Percentiles rank a stretch among this genome's conserved stretches.
Evolutionary conservation across 768 basidiomycete genomes (phyloP).

Genomic region (Hortiboletus flavorubellus): DNA sequence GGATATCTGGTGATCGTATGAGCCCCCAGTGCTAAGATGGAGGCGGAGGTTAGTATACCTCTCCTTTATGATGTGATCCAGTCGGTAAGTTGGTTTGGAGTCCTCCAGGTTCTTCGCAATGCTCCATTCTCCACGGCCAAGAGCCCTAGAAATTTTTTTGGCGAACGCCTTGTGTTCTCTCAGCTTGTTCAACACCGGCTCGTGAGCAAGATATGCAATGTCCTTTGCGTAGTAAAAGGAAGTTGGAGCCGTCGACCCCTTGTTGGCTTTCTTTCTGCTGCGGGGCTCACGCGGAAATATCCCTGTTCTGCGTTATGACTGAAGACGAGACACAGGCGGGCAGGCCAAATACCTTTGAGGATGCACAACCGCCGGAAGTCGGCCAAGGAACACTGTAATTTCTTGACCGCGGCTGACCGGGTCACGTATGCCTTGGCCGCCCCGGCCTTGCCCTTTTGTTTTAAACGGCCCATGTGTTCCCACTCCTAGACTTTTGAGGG

Average conservation of each 20-base stretch:
- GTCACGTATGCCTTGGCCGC: conserved; percentile 92
- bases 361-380: conserved; percentile 98
- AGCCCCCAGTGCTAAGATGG: background rate
- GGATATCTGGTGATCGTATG: conserved; percentile 67
- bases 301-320: conserved; percentile 45
- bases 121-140: conserved; percentile 94
- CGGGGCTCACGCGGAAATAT: conserved; percentile 97
- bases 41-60: conserved; percentile 47
- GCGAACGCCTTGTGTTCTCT: conserved; percentile 98
- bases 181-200: conserved; percentile 89
- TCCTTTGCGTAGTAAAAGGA: conserved; percentile 99
- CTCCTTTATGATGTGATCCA: conserved; percentile 98
- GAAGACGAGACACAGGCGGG: background rate
- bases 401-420: conserved; percentile 87
- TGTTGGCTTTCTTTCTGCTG: conserved; percentile 90
- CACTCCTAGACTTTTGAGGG: background rate
- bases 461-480: conserved; percentile 67
- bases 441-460: conserved; percentile 84
- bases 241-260: conserved; percentile 94
- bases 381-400: conserved; percentile 92
- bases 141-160: conserved; percentile 89
- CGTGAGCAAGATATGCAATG: conserved; percentile 94
- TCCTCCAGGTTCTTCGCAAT: conserved; percentile 92
- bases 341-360: conserved; percentile 71
- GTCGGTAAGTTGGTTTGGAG: conserved; percentile 82